Evolutionary conservation across 2,329 filamentous ascomycete genomes (phyloP), one percentile per base, ranked within the genome.

Genomic region (Leptosphaerulina australis): DNA sequence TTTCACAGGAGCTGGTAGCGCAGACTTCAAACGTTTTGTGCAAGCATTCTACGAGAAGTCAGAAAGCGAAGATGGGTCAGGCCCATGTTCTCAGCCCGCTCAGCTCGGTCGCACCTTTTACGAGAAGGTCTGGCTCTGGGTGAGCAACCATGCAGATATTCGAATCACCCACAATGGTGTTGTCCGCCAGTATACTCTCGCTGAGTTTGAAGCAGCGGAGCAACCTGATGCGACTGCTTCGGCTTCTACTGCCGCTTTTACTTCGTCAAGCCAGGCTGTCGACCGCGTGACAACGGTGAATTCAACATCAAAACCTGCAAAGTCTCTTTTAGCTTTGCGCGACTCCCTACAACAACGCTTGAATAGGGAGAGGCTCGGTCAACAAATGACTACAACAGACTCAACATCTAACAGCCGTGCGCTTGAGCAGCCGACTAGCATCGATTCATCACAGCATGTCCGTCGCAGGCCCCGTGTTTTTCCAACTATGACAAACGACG

Each of bases 81-180:
- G 18, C 9, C 12, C n/a, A 10, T 9, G 6, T 7, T 5, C 6
- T 11, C 20, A 30, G 11, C 43, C 54, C 8, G 54, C 12, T 20
- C 52, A 29, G 17, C 34, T 83, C 37, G 81, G 84, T 59, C 76
- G 77, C 26, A 69, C 56, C 6, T 79, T 86, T 53, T 72, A 83
- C 50, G 76, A 79, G 38, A 78, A 76, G 38, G 73, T 83, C 26
- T 86, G 84, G 82, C 70, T 72, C 26, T 86, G 82, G 83, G 71
- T 87, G 40, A 77, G 71, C 9, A 71, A 70, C 34, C 78, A 85
- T 59, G 75, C 79, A 1, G 83, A 86, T 53, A 76, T 86, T 34
- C 79, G 75, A 3, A 75, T 85, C 24, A 74, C 80, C 18, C 68
- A 76, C 20, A 69, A 79, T 39, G 68, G 71, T 18, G 73, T 77